A percentile compares a stretch with the other conserved stretches of the same genome.
These are phyloP conservation scores for Lasiosphaeria ovina DNA, from an alignment of 495 filamentous ascomycete genomes.

Conservation along the genomic window DNA sequence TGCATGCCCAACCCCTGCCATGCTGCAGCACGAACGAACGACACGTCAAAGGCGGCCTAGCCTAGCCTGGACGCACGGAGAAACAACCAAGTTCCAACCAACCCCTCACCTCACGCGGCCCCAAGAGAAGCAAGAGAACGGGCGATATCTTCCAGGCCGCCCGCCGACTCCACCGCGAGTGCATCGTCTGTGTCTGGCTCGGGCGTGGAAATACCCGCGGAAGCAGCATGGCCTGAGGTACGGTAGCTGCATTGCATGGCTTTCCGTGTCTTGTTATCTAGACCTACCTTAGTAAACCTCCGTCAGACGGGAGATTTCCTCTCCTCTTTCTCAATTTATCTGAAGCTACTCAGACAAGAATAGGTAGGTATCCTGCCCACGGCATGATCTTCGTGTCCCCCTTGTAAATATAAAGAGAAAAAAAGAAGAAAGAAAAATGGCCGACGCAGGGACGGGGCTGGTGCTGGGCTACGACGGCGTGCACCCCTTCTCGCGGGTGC, in stretches of 20 bases:
- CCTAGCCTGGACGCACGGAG: neutral
- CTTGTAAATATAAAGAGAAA: neutral
- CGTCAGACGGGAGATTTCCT: neutral
- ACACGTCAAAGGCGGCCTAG: too few relatives aligned
- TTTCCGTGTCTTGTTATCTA: neutral
- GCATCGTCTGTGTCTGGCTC: neutral
- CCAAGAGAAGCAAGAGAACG: neutral
- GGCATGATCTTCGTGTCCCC: neutral
- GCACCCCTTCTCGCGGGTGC: conserved; percentile 51
- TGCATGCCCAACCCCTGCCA: too few relatives aligned
- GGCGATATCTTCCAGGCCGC: conserved; percentile 11
- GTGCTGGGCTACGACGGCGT: conserved; percentile 48
- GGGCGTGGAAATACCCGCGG: neutral
- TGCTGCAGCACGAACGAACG: too few relatives aligned
- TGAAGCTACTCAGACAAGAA: too few relatives aligned
- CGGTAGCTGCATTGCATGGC: neutral
- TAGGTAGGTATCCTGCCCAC: neutral
- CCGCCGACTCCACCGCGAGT: neutral
- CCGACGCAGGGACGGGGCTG: conserved; percentile 38
- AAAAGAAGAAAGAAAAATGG: conserved; percentile 13
- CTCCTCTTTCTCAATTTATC: neutral
- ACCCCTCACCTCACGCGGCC: neutral
- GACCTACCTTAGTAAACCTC: too few relatives aligned
- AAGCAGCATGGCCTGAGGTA: neutral
- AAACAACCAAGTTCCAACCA: neutral